phyloP scores from a whole-genome alignment of 352 stramenopile genomes.

The Salisapilia sapeloensis region DNA sequence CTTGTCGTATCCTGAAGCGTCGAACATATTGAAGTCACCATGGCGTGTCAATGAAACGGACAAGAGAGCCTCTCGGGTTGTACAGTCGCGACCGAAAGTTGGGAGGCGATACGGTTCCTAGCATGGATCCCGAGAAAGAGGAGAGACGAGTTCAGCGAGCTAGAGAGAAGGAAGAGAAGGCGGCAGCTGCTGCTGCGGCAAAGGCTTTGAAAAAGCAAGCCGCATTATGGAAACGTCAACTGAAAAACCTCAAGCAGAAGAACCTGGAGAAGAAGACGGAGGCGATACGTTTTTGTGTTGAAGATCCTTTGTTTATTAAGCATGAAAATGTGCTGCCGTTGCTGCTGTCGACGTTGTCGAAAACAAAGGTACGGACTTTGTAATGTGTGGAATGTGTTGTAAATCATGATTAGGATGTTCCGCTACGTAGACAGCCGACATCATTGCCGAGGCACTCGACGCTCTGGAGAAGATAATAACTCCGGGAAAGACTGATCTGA shows the following conservation, averaged over 20 bases:
- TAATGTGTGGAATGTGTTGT: too few species aligned
- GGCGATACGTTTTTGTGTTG: constrained; percentile 23
- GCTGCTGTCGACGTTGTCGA: constrained; percentile 23
- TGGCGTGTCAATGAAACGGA: too few species aligned
- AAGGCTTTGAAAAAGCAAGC: constrained; percentile 12
- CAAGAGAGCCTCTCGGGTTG: too few species aligned
- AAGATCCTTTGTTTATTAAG: constrained; percentile 37
- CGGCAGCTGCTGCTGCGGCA: neutral
- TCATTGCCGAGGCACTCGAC: constrained; percentile 6
- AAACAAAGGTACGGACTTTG: constrained; percentile 21
- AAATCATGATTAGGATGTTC: neutral
- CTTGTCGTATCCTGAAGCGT: too few species aligned
- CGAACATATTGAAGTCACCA: too few species aligned
- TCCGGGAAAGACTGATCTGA: neutral
- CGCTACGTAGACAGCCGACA: constrained; percentile 4
- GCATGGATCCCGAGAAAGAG: too few species aligned
- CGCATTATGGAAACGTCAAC: constrained; percentile 28
- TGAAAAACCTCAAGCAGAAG: constrained; percentile 51
- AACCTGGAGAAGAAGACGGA: constrained; percentile 43
- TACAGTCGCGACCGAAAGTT: too few species aligned
- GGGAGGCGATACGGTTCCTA: too few species aligned
- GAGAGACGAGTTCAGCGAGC: too few species aligned
- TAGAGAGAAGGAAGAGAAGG: constrained; percentile 1
- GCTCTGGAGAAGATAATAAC: neutral
- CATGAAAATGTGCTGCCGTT: constrained; percentile 31